Evolutionary conservation across 768 basidiomycete genomes (phyloP).

Genomic region (Neoboletus magnificus): DNA sequence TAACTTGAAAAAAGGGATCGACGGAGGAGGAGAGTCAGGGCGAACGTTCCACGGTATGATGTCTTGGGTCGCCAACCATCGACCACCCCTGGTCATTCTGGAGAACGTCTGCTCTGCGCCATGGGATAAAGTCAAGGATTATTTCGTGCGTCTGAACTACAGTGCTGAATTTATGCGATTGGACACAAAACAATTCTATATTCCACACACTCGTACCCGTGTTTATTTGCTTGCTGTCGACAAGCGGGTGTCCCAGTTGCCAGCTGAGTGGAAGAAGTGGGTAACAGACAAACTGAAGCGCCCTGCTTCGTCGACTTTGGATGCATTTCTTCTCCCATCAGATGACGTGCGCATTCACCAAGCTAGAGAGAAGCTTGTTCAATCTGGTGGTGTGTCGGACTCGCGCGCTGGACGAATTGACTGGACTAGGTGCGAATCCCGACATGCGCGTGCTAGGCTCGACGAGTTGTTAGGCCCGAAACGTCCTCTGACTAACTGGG

Average conservation of each 20-base stretch:
- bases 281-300: slow-evolving; percentile 65
- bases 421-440: slow-evolving; percentile 90
- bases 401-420: slow-evolving; percentile 74
- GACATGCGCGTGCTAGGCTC: slow-evolving; percentile 82
- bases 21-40: slow-evolving; percentile 89
- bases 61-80: slow-evolving; percentile 82
- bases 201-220: slow-evolving; percentile 91
- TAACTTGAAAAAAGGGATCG: slow-evolving; percentile 85
- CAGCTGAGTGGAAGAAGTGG: slow-evolving; percentile 63
- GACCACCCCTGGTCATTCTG: slow-evolving; percentile 87
- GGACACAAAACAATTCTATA: slow-evolving; percentile 88
- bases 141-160: slow-evolving; percentile 75
- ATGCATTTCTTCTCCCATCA: slow-evolving; percentile 86
- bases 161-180: slow-evolving; percentile 66
- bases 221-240: slow-evolving; percentile 84
- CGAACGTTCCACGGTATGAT: slow-evolving; percentile 95
- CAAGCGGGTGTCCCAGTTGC: slow-evolving; percentile 55
- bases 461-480: slow-evolving; percentile 81
- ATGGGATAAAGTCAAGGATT: slow-evolving; percentile 71
- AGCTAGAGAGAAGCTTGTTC: slow-evolving; percentile 80
- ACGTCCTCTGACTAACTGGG: slow-evolving; percentile 89
- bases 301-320: slow-evolving; percentile 84
- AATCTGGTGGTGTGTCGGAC: slow-evolving; percentile 57
- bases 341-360: slow-evolving; percentile 92
- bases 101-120: slow-evolving; percentile 94